phyloP scores from a whole-genome alignment of 1,284 basidiomycete genomes.

The Coniophora puteana region DNA sequence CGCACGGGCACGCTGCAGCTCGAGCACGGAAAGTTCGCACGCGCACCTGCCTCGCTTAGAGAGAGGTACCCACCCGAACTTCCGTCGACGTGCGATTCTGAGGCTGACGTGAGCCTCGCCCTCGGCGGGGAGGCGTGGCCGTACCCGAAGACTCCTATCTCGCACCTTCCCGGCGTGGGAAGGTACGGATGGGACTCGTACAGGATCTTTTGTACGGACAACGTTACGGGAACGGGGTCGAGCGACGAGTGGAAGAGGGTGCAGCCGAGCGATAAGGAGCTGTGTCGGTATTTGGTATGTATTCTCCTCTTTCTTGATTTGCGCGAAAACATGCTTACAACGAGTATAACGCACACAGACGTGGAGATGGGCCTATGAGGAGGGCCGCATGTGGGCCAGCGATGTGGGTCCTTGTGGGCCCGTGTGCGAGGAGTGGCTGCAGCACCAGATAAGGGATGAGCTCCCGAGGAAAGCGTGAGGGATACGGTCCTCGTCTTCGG shows the following conservation, averaged over 20 bases:
- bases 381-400: conserved; percentile 50
- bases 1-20: neutral
- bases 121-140: conserved; percentile 3
- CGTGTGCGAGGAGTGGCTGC: too few relatives aligned
- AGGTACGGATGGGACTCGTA: conserved; percentile 66
- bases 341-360: conserved; percentile 29
- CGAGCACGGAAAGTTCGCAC: neutral
- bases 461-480: too few relatives aligned
- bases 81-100: neutral
- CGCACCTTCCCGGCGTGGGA: conserved; percentile 55
- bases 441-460: too few relatives aligned
- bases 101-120: neutral
- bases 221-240: neutral
- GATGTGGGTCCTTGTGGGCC: too few relatives aligned
- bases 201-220: conserved; percentile 52
- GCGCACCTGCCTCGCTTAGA: neutral
- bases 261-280: conserved; percentile 57
- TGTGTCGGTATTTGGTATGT: conserved; percentile 53
- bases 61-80: neutral
- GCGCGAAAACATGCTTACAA: conserved; percentile 1
- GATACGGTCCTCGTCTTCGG: neutral
- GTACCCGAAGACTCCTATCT: conserved; percentile 44
- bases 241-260: conserved; percentile 53
- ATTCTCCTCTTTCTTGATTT: neutral
- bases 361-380: conserved; percentile 60